Percentiles rank a stretch among this genome's conserved stretches.
These are phyloP conservation scores for Fusarium sp. DNA, from an alignment of 2,329 filamentous ascomycete species.

Conservation along the genomic window DNA sequence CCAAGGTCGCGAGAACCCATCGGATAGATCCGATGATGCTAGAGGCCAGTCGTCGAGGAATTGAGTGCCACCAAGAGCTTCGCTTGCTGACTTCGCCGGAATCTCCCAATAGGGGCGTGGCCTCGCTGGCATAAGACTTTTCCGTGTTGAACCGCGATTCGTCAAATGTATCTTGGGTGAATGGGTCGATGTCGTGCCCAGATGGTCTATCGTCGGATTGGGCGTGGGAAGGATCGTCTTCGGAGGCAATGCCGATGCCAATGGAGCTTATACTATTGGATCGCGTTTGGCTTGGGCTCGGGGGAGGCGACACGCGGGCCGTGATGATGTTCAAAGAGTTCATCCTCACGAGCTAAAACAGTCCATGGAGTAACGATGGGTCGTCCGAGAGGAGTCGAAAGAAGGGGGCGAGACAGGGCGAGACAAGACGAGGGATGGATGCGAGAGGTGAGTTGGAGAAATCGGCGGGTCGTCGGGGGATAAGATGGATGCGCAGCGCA, in stretches of 20 bases:
- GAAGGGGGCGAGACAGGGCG: constrained; percentile 1
- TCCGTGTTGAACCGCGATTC: constrained; percentile 54
- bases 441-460: constrained; percentile 17
- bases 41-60: constrained; percentile 77
- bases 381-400: constrained; percentile 8
- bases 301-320: constrained; percentile 77
- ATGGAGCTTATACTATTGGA: constrained; percentile 71
- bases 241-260: constrained; percentile 59
- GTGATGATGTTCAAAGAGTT: constrained; percentile 97
- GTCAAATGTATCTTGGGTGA: constrained; percentile 52
- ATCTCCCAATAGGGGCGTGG: constrained; percentile 69
- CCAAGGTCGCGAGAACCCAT: constrained; percentile 82
- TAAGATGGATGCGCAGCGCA: constrained; percentile 34
- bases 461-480: constrained; percentile 22
- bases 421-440: constrained; percentile 2
- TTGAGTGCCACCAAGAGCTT: constrained; percentile 62
- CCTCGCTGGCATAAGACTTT: constrained; percentile 64
- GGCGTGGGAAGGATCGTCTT: constrained; percentile 48
- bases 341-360: constrained; percentile 74
- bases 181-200: constrained; percentile 49
- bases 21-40: constrained; percentile 81
- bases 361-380: constrained; percentile 62
- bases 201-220: constrained; percentile 49
- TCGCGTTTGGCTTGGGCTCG: constrained; percentile 67
- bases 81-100: constrained; percentile 52